Evolutionary conservation across 495 filamentous ascomycete genomes (phyloP), one percentile per base, ranked within the genome.

Genomic region (Tuber indicum): DNA sequence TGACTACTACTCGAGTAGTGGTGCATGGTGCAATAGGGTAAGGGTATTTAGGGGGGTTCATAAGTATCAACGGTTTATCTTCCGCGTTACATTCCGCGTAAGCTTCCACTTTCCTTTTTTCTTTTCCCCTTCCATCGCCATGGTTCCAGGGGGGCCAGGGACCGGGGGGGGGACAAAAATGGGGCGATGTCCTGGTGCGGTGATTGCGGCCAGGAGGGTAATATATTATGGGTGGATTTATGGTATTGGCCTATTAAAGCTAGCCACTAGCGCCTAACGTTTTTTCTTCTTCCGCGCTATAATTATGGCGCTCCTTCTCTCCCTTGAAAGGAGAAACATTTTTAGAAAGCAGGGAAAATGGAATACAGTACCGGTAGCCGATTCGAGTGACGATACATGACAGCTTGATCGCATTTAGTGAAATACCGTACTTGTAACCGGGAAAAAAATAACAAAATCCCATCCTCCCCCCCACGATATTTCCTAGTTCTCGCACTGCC

Each of bases 41-140:
- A 66, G 58, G 26, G 58, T 66, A 66, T 36, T 4, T 36, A 52
- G 10, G 26, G 26, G n/a, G 58, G 58, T 66, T 66, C 58, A 36
- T n/a, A 14, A 62, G n/a, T 66, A 66, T 66, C 58, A 66, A 66
- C 58, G 58, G 58, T 66, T 66, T 66, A 66, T 36, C 26, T 66
- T 66, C 58, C 58, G 58, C 32, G 58, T 66, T 17, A 36, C 58
- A 19, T 66, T 66, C 58, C 58, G 58, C 58, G 58, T 66, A 36
- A 66, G 58, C 58, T 36, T 36, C 17, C 16, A 10, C 16, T 36
- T 32, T 32, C 12, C 14, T 36, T 66, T 36, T 66, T 32, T 3
- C 58, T 2, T 4, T 17, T 66, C 58, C 14, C 58, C 17, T 36
- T 66, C 58, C 58, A 66, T 32, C 58, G 26, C 58, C 14, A 36